These are phyloP conservation scores for Prototheca wickerhamii DNA, from an alignment of 163 green algal species.

Conservation along the genomic window DNA sequence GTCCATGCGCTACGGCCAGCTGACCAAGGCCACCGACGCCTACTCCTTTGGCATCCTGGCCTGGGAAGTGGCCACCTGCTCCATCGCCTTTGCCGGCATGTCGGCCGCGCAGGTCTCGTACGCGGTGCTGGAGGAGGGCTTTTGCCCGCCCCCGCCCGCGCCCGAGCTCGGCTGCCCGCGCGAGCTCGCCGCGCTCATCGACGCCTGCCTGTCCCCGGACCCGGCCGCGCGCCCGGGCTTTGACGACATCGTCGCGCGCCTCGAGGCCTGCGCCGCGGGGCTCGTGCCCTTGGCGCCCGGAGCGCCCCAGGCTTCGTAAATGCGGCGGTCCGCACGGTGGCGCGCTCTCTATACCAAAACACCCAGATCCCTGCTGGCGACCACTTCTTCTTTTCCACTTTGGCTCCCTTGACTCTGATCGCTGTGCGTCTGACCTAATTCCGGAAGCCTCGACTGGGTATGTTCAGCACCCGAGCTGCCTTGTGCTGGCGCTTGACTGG, in stretches of 20 bases:
- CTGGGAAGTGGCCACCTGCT: slow-evolving; percentile 2
- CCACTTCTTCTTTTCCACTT: background rate
- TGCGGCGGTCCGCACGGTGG: background rate
- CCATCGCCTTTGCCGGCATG: background rate
- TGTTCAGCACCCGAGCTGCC: too few species aligned
- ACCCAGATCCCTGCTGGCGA: background rate
- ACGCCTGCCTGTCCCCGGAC: background rate
- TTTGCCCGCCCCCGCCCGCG: background rate
- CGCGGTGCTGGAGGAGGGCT: background rate
- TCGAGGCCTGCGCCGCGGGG: background rate
- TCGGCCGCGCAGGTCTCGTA: background rate
- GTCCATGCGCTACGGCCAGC: slow-evolving; percentile 3
- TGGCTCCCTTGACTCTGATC: background rate
- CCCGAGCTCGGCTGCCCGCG: background rate
- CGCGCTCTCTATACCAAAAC: background rate
- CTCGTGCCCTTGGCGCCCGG: background rate
- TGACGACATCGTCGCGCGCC: background rate
- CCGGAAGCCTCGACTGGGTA: too few species aligned
- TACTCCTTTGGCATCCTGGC: slow-evolving; percentile 12
- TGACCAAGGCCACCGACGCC: slow-evolving; percentile 13
- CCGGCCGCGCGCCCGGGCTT: background rate
- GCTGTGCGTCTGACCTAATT: too few species aligned
- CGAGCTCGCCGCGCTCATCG: background rate
- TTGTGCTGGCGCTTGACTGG: too few species aligned
- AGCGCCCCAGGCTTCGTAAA: background rate